Evolutionary conservation across 768 basidiomycete genomes (phyloP).

Genomic region (Lentinula raphanica): DNA sequence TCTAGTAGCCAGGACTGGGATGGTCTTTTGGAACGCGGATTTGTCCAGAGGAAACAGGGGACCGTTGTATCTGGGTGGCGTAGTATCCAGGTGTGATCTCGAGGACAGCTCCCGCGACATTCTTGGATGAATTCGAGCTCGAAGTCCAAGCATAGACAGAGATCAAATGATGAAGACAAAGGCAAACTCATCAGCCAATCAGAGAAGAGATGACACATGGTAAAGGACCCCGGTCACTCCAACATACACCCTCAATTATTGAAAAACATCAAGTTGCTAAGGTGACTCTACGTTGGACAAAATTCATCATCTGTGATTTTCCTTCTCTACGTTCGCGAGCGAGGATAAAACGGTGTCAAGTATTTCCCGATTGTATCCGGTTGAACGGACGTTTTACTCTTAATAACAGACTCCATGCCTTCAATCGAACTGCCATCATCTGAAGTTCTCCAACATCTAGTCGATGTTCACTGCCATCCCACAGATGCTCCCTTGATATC

Average conservation of each 20-base stretch:
- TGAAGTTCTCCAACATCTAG: slow-evolving; percentile 57
- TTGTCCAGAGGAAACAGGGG: slow-evolving; percentile 54
- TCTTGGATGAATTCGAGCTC: background rate
- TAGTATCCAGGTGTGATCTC: slow-evolving; percentile 14
- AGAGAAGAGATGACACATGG: background rate
- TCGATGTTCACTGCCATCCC: slow-evolving; percentile 92
- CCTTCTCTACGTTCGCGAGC: background rate
- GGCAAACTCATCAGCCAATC: background rate
- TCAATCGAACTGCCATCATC: slow-evolving; percentile 15
- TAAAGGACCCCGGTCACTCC: background rate
- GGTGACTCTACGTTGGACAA: background rate
- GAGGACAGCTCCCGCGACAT: slow-evolving; percentile 3
- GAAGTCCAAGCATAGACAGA: background rate
- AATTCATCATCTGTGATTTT: background rate
- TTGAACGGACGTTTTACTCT: too few species aligned
- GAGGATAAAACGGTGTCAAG: background rate
- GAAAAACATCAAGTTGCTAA: background rate
- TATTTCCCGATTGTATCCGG: background rate
- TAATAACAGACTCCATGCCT: background rate
- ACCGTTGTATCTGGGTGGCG: slow-evolving; percentile 46
- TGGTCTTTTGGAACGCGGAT: slow-evolving; percentile 54
- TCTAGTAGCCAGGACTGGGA: slow-evolving; percentile 66
- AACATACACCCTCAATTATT: background rate
- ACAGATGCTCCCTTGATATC: slow-evolving; percentile 60
- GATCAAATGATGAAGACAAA: too few species aligned